A percentile compares a stretch with the other conserved stretches of the same genome.
Evolutionary conservation across 176 grass and related monocot species (phyloP).

Genomic region (Canna indica): DNA sequence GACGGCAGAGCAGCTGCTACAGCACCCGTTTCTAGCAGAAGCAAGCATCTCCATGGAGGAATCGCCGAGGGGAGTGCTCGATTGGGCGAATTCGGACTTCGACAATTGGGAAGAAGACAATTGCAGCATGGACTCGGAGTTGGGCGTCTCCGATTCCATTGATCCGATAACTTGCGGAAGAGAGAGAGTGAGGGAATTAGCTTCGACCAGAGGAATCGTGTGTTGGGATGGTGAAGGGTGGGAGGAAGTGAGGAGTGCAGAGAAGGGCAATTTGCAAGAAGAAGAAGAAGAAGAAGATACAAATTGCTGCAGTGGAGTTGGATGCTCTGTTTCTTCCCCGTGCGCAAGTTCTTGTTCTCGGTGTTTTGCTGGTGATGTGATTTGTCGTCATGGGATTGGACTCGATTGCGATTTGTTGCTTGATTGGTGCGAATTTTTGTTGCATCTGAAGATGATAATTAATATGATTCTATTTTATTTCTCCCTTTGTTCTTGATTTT

Average conservation of each 20-base stretch:
- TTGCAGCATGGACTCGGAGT: background rate
- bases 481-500: background rate
- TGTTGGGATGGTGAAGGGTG: slow-evolving; percentile 27
- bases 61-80: slow-evolving; percentile 64
- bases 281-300: background rate
- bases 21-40: slow-evolving; percentile 54
- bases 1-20: slow-evolving; percentile 53
- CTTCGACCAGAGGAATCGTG: background rate
- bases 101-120: slow-evolving; percentile 5
- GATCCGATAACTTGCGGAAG: slow-evolving; percentile 8
- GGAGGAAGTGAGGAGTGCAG: slow-evolving; percentile 26
- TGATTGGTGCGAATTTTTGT: background rate
- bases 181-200: slow-evolving; percentile 27
- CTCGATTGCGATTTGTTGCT: background rate
- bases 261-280: background rate
- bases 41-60: slow-evolving; percentile 9
- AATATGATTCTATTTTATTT: background rate
- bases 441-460: background rate
- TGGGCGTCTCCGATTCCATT: background rate
- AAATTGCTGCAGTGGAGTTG: background rate
- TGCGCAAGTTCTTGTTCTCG: no score
- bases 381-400: background rate
- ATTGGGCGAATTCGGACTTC: slow-evolving; percentile 32
- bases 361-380: no score
- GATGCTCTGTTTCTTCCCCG: no score